Conservation (phyloP, 305 asterid genomes). For the Stenogyne calaminthoides region DNA sequence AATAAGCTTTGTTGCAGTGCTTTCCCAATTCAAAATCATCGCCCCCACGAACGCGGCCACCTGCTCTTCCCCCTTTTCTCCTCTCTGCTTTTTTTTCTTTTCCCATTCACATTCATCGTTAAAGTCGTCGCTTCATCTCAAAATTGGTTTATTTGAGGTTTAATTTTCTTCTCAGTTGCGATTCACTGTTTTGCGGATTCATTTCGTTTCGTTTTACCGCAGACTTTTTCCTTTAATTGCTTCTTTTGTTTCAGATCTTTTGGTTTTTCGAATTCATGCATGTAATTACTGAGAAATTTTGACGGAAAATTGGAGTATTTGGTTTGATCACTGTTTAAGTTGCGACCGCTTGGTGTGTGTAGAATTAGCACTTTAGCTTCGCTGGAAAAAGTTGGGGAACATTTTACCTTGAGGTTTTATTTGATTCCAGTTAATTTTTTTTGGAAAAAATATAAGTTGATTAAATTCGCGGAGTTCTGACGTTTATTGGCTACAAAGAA, state of each 20-base stretch:
- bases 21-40: slow-evolving; percentile 38
- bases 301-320: background rate
- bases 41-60: slow-evolving; percentile 36
- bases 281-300: slow-evolving; percentile 1
- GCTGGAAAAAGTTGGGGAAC: slow-evolving; percentile 10
- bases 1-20: background rate
- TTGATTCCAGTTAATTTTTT: background rate
- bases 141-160: slow-evolving; percentile 11
- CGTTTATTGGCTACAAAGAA: background rate
- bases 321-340: slow-evolving; percentile 26
- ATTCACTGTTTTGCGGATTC: slow-evolving; percentile 33
- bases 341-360: slow-evolving; percentile 12
- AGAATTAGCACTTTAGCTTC: slow-evolving; percentile 25
- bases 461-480: background rate
- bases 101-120: slow-evolving; percentile 15
- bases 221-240: slow-evolving; percentile 16
- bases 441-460: background rate
- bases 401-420: slow-evolving; percentile 4
- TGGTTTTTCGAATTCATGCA: slow-evolving; percentile 28
- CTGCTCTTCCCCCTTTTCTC: slow-evolving; percentile 32
- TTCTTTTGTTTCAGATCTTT: slow-evolving; percentile 37
- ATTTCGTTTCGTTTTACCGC: slow-evolving; percentile 29
- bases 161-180: slow-evolving; percentile 1
- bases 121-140: slow-evolving; percentile 23
- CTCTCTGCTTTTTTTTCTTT: slow-evolving; percentile 19